Conservation (phyloP, 2,329 filamentous ascomycete species). For the Ilyonectria sp. region DNA sequence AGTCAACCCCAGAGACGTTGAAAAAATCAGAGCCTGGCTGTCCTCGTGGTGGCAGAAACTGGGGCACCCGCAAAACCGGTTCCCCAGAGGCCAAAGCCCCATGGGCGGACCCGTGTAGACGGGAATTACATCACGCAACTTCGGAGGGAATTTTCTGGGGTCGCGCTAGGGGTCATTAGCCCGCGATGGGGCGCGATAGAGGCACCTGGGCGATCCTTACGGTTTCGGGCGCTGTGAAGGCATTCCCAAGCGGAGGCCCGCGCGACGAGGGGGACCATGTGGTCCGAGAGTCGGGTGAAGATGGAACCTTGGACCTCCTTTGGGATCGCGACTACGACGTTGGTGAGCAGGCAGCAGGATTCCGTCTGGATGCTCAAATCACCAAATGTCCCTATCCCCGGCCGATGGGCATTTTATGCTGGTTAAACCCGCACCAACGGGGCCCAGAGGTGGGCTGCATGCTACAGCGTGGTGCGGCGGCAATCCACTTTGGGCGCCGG, state of each 20-base stretch:
- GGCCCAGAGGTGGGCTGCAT: no score
- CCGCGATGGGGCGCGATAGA: not conserved
- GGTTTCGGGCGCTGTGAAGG: slow-evolving; percentile 28
- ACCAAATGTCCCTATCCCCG: not conserved
- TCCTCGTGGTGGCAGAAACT: slow-evolving; percentile 13
- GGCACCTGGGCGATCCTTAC: slow-evolving; percentile 8
- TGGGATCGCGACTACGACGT: not conserved
- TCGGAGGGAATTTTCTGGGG: slow-evolving; percentile 12
- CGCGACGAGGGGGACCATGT: not conserved
- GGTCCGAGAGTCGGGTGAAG: not conserved
- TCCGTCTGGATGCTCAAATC: not conserved
- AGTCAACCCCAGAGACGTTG: slow-evolving; percentile 1
- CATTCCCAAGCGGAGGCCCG: slow-evolving; percentile 32
- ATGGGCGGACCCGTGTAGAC: slow-evolving; percentile 14
- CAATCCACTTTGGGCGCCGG: no score
- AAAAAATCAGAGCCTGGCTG: slow-evolving; percentile 1
- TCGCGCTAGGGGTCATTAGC: not conserved
- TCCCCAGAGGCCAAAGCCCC: slow-evolving; percentile 3
- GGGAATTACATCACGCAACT: slow-evolving; percentile 23
- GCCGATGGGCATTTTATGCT: not conserved
- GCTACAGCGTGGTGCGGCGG: not conserved
- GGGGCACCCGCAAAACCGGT: slow-evolving; percentile 28
- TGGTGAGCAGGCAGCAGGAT: slow-evolving; percentile 13
- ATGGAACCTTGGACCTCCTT: not conserved
- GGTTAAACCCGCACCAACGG: not conserved